Percentiles rank a stretch among this genome's conserved stretches.
Conservation (phyloP, 768 basidiomycete species). For the Amyloporia xantha region DNA sequence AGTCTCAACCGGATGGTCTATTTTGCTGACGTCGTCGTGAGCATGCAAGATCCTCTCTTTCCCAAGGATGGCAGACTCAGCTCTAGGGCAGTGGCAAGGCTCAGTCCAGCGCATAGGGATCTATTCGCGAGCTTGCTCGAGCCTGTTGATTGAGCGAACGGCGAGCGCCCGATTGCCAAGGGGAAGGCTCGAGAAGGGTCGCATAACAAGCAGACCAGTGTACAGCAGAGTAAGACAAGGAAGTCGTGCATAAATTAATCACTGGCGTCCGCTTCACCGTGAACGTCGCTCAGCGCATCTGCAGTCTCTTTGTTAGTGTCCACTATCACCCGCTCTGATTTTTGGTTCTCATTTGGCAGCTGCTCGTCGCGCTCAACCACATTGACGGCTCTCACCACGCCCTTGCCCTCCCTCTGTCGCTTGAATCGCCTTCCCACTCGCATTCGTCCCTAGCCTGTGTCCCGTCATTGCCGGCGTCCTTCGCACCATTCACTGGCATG, state of each 20-base stretch:
- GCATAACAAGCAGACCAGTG: constrained; percentile 9
- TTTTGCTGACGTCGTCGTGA: constrained; percentile 49
- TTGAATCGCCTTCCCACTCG: constrained; percentile 20
- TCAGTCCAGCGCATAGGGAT: constrained; percentile 8
- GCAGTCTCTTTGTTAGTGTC: constrained; percentile 22
- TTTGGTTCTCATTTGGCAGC: constrained; percentile 39
- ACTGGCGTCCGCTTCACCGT: constrained; percentile 1
- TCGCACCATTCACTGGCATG: constrained; percentile 3
- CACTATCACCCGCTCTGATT: constrained; percentile 31
- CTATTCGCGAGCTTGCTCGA: constrained; percentile 13
- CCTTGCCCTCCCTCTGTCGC: constrained; percentile 23
- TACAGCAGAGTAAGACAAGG: neutral
- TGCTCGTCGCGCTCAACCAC: constrained; percentile 30
- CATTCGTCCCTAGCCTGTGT: constrained; percentile 25
- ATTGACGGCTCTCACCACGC: constrained; percentile 30
- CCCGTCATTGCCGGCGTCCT: no score
- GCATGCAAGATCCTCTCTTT: constrained; percentile 57
- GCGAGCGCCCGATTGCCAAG: constrained; percentile 32
- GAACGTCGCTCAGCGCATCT: constrained; percentile 3
- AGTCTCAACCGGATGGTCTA: constrained; percentile 32
- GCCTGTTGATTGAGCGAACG: constrained; percentile 21
- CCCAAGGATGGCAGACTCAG: constrained; percentile 30
- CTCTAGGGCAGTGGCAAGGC: constrained; percentile 2
- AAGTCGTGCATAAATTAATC: constrained; percentile 2
- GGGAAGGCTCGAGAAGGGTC: constrained; percentile 33